phyloP scores from a whole-genome alignment of 2,329 filamentous ascomycete genomes.

The Sclerotinia spermophila region DNA sequence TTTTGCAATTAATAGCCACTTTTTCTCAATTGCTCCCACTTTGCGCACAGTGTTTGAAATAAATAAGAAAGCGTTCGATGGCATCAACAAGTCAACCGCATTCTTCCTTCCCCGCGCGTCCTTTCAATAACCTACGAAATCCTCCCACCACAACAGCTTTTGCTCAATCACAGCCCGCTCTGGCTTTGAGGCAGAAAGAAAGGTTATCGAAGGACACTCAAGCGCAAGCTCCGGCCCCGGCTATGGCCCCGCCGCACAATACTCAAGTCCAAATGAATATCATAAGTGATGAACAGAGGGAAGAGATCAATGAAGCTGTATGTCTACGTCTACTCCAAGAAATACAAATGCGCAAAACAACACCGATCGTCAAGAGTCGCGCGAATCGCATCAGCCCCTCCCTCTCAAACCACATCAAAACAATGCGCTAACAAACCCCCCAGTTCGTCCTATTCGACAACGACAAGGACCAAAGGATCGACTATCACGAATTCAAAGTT shows the following conservation, averaged over 20 bases:
- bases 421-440: conserved; percentile 3
- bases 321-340: conserved; percentile 38
- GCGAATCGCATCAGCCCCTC: background rate
- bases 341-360: background rate
- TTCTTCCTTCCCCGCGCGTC: conserved; percentile 49
- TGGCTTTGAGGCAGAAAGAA: conserved; percentile 35
- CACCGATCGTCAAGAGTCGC: background rate
- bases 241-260: conserved; percentile 19
- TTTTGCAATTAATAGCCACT: conserved; percentile 4
- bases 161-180: conserved; percentile 37
- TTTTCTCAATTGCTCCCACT: conserved; percentile 10
- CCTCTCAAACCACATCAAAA: conserved; percentile 9
- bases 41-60: background rate
- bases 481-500: conserved; percentile 98
- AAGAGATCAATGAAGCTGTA: conserved; percentile 93
- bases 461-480: conserved; percentile 88
- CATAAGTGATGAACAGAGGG: conserved; percentile 82
- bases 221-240: conserved; percentile 17
- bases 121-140: conserved; percentile 38
- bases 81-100: conserved; percentile 47
- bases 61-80: conserved; percentile 25
- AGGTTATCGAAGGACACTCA: conserved; percentile 26
- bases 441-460: conserved; percentile 95
- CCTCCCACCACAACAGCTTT: conserved; percentile 29
- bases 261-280: conserved; percentile 35